A percentile compares a stretch with the other conserved stretches of the same genome.
phyloP scores from a whole-genome alignment of 495 filamentous ascomycete genomes.

The Hypoxylon subgilvum region DNA sequence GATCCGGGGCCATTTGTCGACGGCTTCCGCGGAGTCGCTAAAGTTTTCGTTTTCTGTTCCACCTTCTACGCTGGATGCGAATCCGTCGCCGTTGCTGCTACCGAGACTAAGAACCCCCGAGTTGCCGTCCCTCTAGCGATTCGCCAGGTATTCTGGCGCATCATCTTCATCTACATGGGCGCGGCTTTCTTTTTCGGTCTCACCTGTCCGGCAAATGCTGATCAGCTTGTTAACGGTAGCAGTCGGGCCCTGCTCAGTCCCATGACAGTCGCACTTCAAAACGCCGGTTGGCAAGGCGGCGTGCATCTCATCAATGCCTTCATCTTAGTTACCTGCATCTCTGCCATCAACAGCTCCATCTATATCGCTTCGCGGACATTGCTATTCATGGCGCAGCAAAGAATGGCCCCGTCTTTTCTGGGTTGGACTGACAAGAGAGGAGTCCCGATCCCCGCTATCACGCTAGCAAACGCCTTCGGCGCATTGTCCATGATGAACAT shows the following conservation, averaged over 20 bases:
- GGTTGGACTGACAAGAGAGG: conserved; percentile 67
- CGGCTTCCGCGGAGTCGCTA: conserved; percentile 67
- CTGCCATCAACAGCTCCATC: conserved; percentile 71
- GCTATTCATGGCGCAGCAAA: conserved; percentile 68
- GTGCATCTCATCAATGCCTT: conserved; percentile 74
- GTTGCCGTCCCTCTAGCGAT: conserved; percentile 74
- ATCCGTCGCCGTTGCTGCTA: conserved; percentile 74
- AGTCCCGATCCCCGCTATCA: conserved; percentile 67
- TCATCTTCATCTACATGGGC: conserved; percentile 76
- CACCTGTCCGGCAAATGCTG: conserved; percentile 57
- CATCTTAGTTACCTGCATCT: conserved; percentile 71
- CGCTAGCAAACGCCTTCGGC: conserved; percentile 68
- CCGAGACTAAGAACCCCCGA: conserved; percentile 74
- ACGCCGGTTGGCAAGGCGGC: conserved; percentile 60
- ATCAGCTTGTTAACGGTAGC: conserved; percentile 55
- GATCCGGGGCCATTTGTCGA: conserved; percentile 70
- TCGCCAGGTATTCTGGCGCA: conserved; percentile 76
- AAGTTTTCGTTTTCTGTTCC: conserved; percentile 67
- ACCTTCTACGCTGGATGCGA: conserved; percentile 80
- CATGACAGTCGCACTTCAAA: conserved; percentile 66
- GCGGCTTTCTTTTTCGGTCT: conserved; percentile 75
- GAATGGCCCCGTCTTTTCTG: conserved; percentile 70
- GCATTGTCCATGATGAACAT: conserved; percentile 72
- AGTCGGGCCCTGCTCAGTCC: conserved; percentile 59
- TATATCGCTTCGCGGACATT: conserved; percentile 72